Evolutionary conservation across 306 rosid genomes (phyloP).

Genomic region (Glycine latifolia): DNA sequence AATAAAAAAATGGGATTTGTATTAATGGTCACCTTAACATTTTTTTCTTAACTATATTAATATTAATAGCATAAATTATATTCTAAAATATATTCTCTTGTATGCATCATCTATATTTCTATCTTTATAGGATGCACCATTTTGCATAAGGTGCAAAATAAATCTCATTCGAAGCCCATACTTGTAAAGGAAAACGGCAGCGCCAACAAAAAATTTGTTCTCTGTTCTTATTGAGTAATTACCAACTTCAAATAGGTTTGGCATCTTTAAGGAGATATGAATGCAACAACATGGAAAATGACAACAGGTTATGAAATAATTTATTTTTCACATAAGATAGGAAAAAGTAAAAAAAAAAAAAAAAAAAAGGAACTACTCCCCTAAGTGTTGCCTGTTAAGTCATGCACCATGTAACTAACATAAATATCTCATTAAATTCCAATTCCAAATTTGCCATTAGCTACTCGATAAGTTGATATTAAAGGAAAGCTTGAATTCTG

Average conservation of each 20-base stretch:
- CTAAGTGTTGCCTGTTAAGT: not conserved
- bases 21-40: not conserved
- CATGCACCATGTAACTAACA: not conserved
- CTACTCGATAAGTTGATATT: not conserved
- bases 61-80: not conserved
- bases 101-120: not conserved
- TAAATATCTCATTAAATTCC: not conserved
- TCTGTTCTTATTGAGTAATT: too few relatives aligned
- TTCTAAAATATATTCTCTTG: not conserved
- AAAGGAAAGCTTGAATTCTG: not conserved
- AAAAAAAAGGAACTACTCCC: not conserved
- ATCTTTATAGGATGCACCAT: not conserved
- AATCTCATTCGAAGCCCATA: not conserved
- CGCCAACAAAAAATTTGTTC: too few relatives aligned
- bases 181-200: too few relatives aligned
- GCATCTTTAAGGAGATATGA: not conserved
- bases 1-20: conserved; percentile 23
- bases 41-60: not conserved
- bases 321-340: too few relatives aligned
- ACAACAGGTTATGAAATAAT: not conserved
- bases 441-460: not conserved
- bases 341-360: too few relatives aligned
- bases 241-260: not conserved
- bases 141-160: not conserved
- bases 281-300: not conserved